Conservation (phyloP, 768 basidiomycete genomes). For the Melanogaster broomeanus region DNA sequence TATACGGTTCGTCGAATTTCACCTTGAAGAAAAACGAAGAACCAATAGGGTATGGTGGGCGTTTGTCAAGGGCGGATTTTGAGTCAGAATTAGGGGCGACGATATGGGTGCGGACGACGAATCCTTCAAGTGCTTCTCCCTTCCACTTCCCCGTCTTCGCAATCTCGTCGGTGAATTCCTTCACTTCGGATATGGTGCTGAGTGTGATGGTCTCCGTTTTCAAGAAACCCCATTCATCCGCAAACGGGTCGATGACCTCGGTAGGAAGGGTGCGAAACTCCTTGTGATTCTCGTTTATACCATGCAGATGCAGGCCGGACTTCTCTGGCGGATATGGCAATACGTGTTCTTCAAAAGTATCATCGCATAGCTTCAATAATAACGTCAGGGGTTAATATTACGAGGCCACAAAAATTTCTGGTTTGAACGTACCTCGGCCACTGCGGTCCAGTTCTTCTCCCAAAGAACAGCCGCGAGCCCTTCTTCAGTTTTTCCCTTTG, state of each 20-base stretch:
- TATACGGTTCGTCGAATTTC: constrained; percentile 98
- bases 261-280: constrained; percentile 74
- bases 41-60: constrained; percentile 72
- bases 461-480: constrained; percentile 76
- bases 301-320: constrained; percentile 92
- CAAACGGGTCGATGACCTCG: constrained; percentile 71
- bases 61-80: constrained; percentile 27
- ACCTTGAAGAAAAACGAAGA: constrained; percentile 98
- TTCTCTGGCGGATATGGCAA: constrained; percentile 77
- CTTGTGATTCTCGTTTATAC: constrained; percentile 71
- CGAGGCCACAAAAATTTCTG: not conserved
- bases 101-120: constrained; percentile 85
- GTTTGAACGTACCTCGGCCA: constrained; percentile 74
- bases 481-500: constrained; percentile 64
- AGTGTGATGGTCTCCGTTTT: constrained; percentile 70
- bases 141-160: constrained; percentile 74
- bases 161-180: constrained; percentile 68
- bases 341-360: constrained; percentile 96
- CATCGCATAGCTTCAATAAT: constrained; percentile 82
- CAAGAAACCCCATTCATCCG: constrained; percentile 91
- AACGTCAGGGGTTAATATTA: not conserved
- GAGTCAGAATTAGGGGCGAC: constrained; percentile 38
- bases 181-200: constrained; percentile 65
- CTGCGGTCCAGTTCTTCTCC: constrained; percentile 84
- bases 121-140: constrained; percentile 87